Evolutionary conservation across 495 filamentous ascomycete species (phyloP).

Genomic region (Penicillium paxilli): DNA sequence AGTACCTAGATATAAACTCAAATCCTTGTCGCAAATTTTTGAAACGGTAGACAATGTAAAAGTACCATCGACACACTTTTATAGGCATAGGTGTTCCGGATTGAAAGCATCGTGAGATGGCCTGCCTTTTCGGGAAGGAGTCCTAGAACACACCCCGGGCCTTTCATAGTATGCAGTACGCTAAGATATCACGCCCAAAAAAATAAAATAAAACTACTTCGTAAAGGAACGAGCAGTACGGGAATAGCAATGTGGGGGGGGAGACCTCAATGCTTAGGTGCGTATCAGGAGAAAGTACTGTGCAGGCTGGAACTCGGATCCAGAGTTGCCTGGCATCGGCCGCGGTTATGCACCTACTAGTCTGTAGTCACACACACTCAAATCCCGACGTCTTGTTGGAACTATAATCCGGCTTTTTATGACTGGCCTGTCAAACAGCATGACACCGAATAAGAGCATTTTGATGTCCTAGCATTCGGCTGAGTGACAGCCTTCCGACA

Average conservation of each 20-base stretch:
- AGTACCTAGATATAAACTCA: not conserved
- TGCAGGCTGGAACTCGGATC: not conserved
- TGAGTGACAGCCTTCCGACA: not conserved
- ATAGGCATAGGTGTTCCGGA: not conserved
- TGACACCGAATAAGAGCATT: not conserved
- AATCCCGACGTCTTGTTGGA: not conserved
- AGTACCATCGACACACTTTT: not conserved
- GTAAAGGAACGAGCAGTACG: too few relatives aligned
- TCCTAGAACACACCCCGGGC: not conserved
- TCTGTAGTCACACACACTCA: constrained; percentile 1
- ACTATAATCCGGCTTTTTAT: constrained; percentile 6
- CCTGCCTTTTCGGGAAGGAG: not conserved
- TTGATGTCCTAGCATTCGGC: not conserved
- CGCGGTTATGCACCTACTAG: constrained; percentile 21
- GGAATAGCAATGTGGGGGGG: too few relatives aligned
- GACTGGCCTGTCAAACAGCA: not conserved
- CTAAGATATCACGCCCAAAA: not conserved
- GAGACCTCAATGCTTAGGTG: not conserved
- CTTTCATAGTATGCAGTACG: too few relatives aligned
- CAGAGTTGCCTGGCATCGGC: constrained; percentile 2
- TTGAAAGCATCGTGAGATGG: not conserved
- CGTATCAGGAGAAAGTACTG: not conserved
- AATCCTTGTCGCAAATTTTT: not conserved
- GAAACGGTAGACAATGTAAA: not conserved
- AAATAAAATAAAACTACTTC: too few relatives aligned